Base-by-base conservation (phyloP, 495 filamentous ascomycete species). In the Aspergillus bridgeri region DNA sequence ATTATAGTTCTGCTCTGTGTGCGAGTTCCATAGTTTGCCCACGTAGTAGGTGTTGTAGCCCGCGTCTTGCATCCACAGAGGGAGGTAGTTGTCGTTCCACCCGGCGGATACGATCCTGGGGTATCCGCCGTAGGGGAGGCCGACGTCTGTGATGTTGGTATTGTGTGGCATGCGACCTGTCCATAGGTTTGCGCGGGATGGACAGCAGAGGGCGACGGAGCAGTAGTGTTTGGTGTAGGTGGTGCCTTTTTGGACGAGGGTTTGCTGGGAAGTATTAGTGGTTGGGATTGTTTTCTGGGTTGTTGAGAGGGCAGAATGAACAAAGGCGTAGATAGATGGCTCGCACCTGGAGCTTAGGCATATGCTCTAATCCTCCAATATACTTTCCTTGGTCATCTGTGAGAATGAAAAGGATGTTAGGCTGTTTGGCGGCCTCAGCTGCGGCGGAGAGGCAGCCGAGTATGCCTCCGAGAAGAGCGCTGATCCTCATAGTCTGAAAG, bases 1-100 rank as follows among this genome's bases (percentile, higher is more conserved):
- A 66, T 84, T 58, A 67, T 86, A 87, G 61, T 83, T 86, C 17
- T 78, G 60, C 7, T 75, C 66, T 1, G 78, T 80, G 61, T 86
- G 82, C 1, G 75, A 74, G 61, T 89, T 89, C 71, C 83, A 86
- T 3, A 90, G 75, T 66, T 89, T 90, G 42, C 87, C 86, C 6
- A 81, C 81, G 65, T 88, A 89, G 69, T 87, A 88, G 0, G 86
- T 89, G 62, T 83, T 77, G 65, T 88, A 87, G 22, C 84, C 85
- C 3, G 81, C 81, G 13, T 83, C 66, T 62, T 89, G 85, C 24
- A 89, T 76, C 86, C 86, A 89, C 5, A 86, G 56, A 2, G 86
- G 86, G 2, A 89, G 78, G 59, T 86, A 88, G 57, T 81, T 77
- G 15, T 83, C 76, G 61, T 89, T 88, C 56, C 81, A 73, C 2